Conservation (phyloP, 2,329 filamentous ascomycete genomes). For the Laburnicola sp. region DNA sequence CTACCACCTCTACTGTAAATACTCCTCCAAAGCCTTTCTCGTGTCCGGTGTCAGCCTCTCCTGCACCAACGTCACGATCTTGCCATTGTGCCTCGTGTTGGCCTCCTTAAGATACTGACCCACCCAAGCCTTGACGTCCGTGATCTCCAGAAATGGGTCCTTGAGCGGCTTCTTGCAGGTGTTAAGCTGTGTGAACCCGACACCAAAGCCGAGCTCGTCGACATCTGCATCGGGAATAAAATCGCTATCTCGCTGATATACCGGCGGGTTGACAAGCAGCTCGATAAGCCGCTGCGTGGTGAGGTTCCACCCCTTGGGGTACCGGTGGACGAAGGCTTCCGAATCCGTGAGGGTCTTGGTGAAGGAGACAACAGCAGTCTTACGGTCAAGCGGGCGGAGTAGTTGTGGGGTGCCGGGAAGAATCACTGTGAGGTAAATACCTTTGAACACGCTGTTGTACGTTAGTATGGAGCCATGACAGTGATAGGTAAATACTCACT, state of each 20-base stretch:
- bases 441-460: conserved; percentile 68
- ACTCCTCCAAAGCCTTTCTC: conserved; percentile 45
- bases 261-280: conserved; percentile 84
- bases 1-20: conserved; percentile 26
- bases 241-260: conserved; percentile 68
- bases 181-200: conserved; percentile 91
- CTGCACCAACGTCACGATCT: conserved; percentile 70
- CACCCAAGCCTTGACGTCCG: conserved; percentile 82
- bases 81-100: conserved; percentile 71
- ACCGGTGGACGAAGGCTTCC: conserved; percentile 74
- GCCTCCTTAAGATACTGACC: conserved; percentile 75
- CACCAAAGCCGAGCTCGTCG: conserved; percentile 91
- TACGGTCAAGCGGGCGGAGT: conserved; percentile 83
- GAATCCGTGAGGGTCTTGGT: conserved; percentile 91
- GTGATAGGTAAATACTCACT: conserved; percentile 48
- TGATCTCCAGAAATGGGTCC: conserved; percentile 86
- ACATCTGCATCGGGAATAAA: conserved; percentile 85
- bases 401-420: conserved; percentile 88
- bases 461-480: conserved; percentile 21
- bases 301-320: conserved; percentile 77
- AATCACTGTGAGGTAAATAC: conserved; percentile 84
- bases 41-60: conserved; percentile 62
- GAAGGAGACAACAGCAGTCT: conserved; percentile 88
- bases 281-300: conserved; percentile 89
- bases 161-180: conserved; percentile 75